Percentiles rank a stretch among this genome's conserved stretches.
Conservation (phyloP, 768 basidiomycete genomes). For the Galerina marginata region DNA sequence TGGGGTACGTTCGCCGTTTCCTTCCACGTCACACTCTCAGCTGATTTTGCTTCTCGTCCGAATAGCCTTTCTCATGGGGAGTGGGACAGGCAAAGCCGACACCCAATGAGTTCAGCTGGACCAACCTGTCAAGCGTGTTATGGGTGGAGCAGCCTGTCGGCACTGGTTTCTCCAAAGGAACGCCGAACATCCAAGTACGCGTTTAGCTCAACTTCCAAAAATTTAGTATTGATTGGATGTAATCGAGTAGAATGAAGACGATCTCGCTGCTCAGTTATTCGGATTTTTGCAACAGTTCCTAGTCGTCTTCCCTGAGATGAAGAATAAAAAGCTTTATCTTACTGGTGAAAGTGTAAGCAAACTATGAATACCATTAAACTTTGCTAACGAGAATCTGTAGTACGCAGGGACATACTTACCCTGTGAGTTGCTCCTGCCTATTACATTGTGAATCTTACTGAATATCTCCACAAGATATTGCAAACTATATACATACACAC, state of each 20-base stretch:
- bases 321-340: constrained; percentile 72
- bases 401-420: constrained; percentile 69
- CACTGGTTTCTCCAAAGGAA: constrained; percentile 77
- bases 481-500: constrained; percentile 73
- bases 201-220: constrained; percentile 1
- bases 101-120: constrained; percentile 75
- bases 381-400: constrained; percentile 35
- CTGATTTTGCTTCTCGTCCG: constrained; percentile 1
- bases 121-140: constrained; percentile 74
- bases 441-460: constrained; percentile 4
- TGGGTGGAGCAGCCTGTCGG: constrained; percentile 85
- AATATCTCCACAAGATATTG: constrained; percentile 56
- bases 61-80: constrained; percentile 73
- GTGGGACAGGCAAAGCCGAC: constrained; percentile 68
- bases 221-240: not conserved
- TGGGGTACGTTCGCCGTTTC: constrained; percentile 50
- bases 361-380: not conserved
- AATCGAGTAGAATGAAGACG: constrained; percentile 48
- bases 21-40: constrained; percentile 7
- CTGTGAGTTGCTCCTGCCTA: constrained; percentile 45
- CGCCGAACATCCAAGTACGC: constrained; percentile 62
- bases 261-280: constrained; percentile 51
- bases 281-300: constrained; percentile 80
- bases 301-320: constrained; percentile 73
- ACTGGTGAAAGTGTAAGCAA: constrained; percentile 74